Evolutionary conservation across 2,329 filamentous ascomycete species (phyloP), one percentile per base, ranked within the genome.

Genomic region (Fonsecaea monophora): DNA sequence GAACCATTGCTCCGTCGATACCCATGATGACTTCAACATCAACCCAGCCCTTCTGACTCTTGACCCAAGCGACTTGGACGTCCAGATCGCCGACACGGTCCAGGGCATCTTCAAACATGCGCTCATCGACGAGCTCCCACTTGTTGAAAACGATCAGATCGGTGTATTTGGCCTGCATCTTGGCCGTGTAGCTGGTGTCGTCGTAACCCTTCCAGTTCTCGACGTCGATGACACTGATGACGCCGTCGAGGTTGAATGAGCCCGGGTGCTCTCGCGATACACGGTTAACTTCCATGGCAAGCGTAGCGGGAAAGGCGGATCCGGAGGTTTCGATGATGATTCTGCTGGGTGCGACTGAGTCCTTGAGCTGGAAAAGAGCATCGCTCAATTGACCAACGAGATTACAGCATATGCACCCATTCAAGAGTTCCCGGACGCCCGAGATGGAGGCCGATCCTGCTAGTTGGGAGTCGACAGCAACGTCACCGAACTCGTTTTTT

Each of bases 351-450:
- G 72, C 69, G 5, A 85, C 80, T 42, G 85, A 80, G 32, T 81
- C 78, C 59, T 86, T 86, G 48, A 99, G 88, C 75, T 95, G 89
- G 53, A 86, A 81, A 18, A 99, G 88, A 1, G 94, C 94, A 56
- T 90, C 88, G 67, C 88, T 87, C 7, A 99, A 87, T 78, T 96
- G 92, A 15, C 95, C 95, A 68, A 99, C 94, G 32, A 98, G 90
- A 77, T 98, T 98, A 83, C 95, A 99, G 86, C 95, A 99, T 79
- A 99, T 98, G 81, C 95, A 98, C 72, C 94, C 95, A 78, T 97
- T 96, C 62, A 99, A 89, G 0, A 99, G 86, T 79, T 99, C 95
- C 74, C 91, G 91, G 4, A 97, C 94, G 63, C 93, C 94, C 0
- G 92, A 90, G 72, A 99, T 93, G 69, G 94, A 89, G 58, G 87